Conservation (phyloP, 2,329 filamentous ascomycete genomes). For the Talaromyces piceae region DNA sequence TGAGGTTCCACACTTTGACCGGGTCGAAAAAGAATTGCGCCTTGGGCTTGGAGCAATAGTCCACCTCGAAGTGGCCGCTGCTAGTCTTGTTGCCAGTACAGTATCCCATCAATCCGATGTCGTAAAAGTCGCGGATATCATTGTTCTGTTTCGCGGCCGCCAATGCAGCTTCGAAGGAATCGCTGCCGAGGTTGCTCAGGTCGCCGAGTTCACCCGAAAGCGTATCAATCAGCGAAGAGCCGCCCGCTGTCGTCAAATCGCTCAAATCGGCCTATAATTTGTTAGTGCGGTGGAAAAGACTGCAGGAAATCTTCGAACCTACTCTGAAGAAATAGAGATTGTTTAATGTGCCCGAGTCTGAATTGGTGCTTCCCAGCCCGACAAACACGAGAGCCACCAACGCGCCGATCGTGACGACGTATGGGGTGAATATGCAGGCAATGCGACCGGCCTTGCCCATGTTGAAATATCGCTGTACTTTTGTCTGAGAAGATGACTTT, state of each 20-base stretch:
- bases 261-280: constrained; percentile 48
- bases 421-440: constrained; percentile 80
- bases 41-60: constrained; percentile 61
- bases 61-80: constrained; percentile 44
- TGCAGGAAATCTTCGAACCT: not conserved
- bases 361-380: constrained; percentile 50
- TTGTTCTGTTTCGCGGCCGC: constrained; percentile 38
- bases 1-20: constrained; percentile 58
- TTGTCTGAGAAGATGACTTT: not conserved
- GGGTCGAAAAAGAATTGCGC: constrained; percentile 71
- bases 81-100: constrained; percentile 57
- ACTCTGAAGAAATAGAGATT: constrained; percentile 50
- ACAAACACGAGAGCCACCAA: constrained; percentile 60
- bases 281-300: not conserved
- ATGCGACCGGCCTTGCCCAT: constrained; percentile 73
- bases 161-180: constrained; percentile 19
- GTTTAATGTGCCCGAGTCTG: constrained; percentile 39
- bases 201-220: constrained; percentile 10
- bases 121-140: constrained; percentile 67
- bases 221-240: constrained; percentile 16
- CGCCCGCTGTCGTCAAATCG: constrained; percentile 49
- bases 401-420: constrained; percentile 69
- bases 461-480: not conserved
- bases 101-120: constrained; percentile 79
- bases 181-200: constrained; percentile 17